Conservation (phyloP, 305 asterid species). For the Solanum chacoense region DNA sequence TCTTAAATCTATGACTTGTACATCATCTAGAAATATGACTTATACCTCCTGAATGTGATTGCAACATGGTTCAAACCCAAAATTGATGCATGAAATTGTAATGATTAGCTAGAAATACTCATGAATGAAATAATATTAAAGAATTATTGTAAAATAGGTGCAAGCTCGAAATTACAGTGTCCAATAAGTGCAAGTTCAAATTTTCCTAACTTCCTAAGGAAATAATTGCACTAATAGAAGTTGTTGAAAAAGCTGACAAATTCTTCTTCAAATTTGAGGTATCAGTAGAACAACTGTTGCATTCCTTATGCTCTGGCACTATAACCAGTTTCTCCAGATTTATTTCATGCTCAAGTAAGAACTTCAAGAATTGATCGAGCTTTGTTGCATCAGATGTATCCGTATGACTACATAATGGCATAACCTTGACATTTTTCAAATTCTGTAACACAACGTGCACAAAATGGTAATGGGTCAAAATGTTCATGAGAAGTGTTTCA, state of each 20-base stretch:
- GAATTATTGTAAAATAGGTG: not conserved
- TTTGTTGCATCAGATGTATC: not conserved
- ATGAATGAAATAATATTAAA: too few species aligned
- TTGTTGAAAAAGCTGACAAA: too few species aligned
- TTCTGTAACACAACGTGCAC: not conserved
- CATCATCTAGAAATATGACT: too few species aligned
- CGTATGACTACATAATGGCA: not conserved
- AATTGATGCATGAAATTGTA: too few species aligned
- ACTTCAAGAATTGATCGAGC: not conserved
- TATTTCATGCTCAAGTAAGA: not conserved
- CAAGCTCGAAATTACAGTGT: not conserved
- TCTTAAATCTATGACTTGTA: too few species aligned
- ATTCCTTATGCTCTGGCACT: not conserved
- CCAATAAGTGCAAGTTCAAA: not conserved
- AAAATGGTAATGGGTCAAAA: too few species aligned
- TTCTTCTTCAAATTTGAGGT: too few species aligned
- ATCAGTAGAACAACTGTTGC: not conserved
- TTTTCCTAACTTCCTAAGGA: not conserved
- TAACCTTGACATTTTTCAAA: not conserved
- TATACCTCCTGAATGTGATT: too few species aligned
- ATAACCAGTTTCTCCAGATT: not conserved
- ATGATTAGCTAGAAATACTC: not conserved
- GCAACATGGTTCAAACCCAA: too few species aligned
- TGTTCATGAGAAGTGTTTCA: too few species aligned
- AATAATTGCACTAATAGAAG: not conserved